A percentile compares a stretch with the other conserved stretches of the same genome.
These are phyloP conservation scores for Phytophthora pistaciae DNA, from an alignment of 352 stramenopile genomes.

Conservation along the genomic window DNA sequence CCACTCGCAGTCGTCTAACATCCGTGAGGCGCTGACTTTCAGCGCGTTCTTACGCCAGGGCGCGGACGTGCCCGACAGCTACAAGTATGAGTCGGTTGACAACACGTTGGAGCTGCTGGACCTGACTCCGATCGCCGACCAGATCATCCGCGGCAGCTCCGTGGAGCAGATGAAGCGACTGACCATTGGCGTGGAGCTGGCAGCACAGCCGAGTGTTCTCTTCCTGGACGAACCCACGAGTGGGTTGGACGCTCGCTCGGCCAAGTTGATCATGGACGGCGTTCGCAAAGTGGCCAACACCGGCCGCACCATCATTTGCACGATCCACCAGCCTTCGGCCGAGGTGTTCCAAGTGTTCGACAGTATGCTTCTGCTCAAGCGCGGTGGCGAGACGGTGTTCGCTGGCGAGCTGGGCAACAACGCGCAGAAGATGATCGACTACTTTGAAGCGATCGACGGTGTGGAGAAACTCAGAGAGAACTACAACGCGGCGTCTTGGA, in stretches of 20 bases:
- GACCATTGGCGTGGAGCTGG: slow-evolving; percentile 23
- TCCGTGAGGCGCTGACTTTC: slow-evolving; percentile 25
- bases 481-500: slow-evolving; percentile 20
- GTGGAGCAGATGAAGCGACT: slow-evolving; percentile 33
- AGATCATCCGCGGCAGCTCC: slow-evolving; percentile 30
- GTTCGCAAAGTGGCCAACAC: slow-evolving; percentile 26
- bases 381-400: slow-evolving; percentile 23
- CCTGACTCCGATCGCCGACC: slow-evolving; percentile 19
- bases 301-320: slow-evolving; percentile 16
- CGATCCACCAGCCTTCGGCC: slow-evolving; percentile 17
- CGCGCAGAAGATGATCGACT: slow-evolving; percentile 19
- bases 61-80: slow-evolving; percentile 9
- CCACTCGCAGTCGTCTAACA: slow-evolving; percentile 18
- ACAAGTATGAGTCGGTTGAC: slow-evolving; percentile 22
- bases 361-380: slow-evolving; percentile 23
- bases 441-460: slow-evolving; percentile 19
- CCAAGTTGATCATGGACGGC: slow-evolving; percentile 29
- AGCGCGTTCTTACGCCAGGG: slow-evolving; percentile 18
- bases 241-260: slow-evolving; percentile 21
- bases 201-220: slow-evolving; percentile 18
- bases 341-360: slow-evolving; percentile 27
- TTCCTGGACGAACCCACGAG: slow-evolving; percentile 30
- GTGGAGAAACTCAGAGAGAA: slow-evolving; percentile 9
- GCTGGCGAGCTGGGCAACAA: slow-evolving; percentile 15
- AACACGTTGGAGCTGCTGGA: slow-evolving; percentile 15